Evolutionary conservation across 1,139 yeast genomes (phyloP).

Genomic region (Geotrichum macrosporum): DNA sequence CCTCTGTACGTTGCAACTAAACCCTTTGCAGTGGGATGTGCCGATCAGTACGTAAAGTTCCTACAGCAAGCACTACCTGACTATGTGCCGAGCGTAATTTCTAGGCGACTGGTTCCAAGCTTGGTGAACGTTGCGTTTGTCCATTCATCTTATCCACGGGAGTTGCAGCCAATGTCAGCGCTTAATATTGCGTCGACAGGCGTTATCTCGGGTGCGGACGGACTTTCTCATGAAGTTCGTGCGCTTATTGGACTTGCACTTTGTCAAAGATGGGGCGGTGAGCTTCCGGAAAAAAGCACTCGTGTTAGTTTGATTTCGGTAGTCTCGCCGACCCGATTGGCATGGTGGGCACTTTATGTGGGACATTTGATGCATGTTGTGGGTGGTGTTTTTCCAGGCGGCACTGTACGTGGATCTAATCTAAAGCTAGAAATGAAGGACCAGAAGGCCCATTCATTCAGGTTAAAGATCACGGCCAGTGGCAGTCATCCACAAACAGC

Average conservation of each 20-base stretch:
- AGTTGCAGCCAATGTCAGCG: constrained; percentile 66
- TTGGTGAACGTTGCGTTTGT: constrained; percentile 64
- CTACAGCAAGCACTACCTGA: constrained; percentile 51
- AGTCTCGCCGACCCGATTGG: constrained; percentile 32
- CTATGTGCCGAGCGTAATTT: constrained; percentile 53
- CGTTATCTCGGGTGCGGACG: constrained; percentile 63
- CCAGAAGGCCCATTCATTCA: constrained; percentile 28
- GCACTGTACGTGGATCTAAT: constrained; percentile 53
- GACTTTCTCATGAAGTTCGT: constrained; percentile 59
- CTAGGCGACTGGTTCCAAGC: constrained; percentile 57
- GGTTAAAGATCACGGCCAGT: constrained; percentile 28
- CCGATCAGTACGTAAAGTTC: constrained; percentile 49
- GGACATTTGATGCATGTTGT: constrained; percentile 67
- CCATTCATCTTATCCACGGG: constrained; percentile 67
- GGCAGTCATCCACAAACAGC: constrained; percentile 29
- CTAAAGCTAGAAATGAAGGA: constrained; percentile 29
- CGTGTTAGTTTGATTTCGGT: constrained; percentile 42
- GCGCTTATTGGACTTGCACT: constrained; percentile 64
- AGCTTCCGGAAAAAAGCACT: constrained; percentile 48
- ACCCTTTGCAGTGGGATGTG: constrained; percentile 60
- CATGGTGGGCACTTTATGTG: constrained; percentile 63
- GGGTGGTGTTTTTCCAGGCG: constrained; percentile 73
- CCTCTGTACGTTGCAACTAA: constrained; percentile 60
- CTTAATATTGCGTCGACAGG: constrained; percentile 64
- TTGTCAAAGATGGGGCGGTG: constrained; percentile 74